Base-by-base conservation (phyloP, 306 rosid genomes). In the Morella rubra region DNA sequence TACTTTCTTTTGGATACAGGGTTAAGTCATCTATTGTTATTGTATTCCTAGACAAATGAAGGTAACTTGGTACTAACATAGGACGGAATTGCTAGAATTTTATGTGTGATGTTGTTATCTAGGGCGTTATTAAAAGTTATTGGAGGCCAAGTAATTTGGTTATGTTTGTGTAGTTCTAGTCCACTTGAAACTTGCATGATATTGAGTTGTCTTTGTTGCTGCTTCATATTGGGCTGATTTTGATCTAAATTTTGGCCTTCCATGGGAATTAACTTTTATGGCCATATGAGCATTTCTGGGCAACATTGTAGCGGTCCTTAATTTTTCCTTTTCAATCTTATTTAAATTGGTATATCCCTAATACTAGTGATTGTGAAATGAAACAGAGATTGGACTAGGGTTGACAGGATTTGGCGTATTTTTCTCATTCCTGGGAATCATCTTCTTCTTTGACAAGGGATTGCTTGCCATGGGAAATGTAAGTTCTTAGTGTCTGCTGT, bases 381-480 rank as follows among this genome's bases (percentile, higher is more conserved):
- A 55, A 82, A 76, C 98, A 96, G 99, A 92, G 93, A 92, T 96
- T 77, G 98, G 99, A 60, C 81, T 96, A 60, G 99, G 99, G 58
- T 84, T 96, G 85, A 92, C 99, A 15, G 99, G 99, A 79, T 92
- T 92, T 86, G 99, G 99, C 19, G 64, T 96, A 84, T 96, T 96
- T 81, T 96, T 96, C 91, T 87, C 97, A 40, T 86, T 90, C 84
- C 85, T 96, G 84, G 99, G 98, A 75, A 49, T 96, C 59, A 49
- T 93, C 68, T 92, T 96, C 89, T 92, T 96, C 87, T 96, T 96
- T 10, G 99, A 96, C 89, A 89, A 92, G 89, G 99, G 99, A 68
- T 82, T 96, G 80, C 93, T 96, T 42, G 99, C 98, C 79, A 96
- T 96, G 94, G 99, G 99, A 84, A 92, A 96, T 77, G 99, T 96